Base-by-base conservation (phyloP, 331 rosid genomes). In the Saraca asoca region DNA sequence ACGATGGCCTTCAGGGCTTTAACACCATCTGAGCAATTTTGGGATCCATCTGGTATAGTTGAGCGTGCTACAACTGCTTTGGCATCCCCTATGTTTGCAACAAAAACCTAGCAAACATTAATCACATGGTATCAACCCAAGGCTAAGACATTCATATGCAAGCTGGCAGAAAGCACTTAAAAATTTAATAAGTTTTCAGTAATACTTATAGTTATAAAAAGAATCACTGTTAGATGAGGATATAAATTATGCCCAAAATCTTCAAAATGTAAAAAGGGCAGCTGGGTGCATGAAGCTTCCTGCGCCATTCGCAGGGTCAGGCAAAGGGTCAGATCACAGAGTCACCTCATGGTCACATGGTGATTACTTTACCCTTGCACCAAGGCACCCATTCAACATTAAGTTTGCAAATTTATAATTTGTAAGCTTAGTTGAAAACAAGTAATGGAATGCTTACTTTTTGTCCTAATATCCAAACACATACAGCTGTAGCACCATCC, bases 401-500 rank as follows among this genome's bases (percentile, higher is more conserved):
- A 50, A 14, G 15, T 31, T 33, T 62, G 43, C 6, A 29, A 5
- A 31, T 52, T 71, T 16, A 41, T 31, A 41, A 51, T 16, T 31
- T 33, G 59, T 24, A 49, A 29, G 2, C 29, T 9, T 7, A 29
- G 44, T 42, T 17, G 62, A 70, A 58, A 56, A 34, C 10, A 19
- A 34, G 51, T 43, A 38, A 52, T 9, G 9, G n/a, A n/a, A 9
- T 61, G 24, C 96, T 80, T 80, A 88, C 97, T 59, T 82, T 86
- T 72, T 88, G 85, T 45, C 90, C 95, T 66, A 88, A 60, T 64
- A 91, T 77, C 97, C 97, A 91, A 60, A 86, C 81, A 69, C 96
- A 88, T 24, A 86, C 96, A 29, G 96, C 91, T 52, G 96, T 91
- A 51, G 97, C 95, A 68, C 97, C 97, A 59, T 91, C 97, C 79